A percentile compares a stretch with the other conserved stretches of the same genome.
Evolutionary conservation across 2,329 filamentous ascomycete genomes (phyloP).

Genomic region (Pezicula neosporulosa): DNA sequence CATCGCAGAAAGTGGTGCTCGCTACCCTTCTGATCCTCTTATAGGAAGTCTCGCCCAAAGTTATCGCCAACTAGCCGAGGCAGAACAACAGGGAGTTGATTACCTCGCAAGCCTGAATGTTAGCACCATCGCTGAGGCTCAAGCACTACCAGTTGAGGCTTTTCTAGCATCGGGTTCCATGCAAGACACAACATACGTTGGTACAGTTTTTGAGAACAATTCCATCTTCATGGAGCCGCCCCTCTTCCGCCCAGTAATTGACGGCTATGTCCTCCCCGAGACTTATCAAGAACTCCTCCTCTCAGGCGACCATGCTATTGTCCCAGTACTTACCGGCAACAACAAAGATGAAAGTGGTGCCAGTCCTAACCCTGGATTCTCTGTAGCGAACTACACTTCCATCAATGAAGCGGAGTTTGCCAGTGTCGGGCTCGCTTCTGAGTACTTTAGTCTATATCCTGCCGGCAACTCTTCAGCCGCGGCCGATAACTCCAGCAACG

Average conservation of each 20-base stretch:
- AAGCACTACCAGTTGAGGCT: constrained; percentile 12
- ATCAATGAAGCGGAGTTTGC: not conserved
- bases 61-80: constrained; percentile 19
- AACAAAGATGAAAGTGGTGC: constrained; percentile 25
- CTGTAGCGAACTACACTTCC: constrained; percentile 2
- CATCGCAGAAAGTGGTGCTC: constrained; percentile 30
- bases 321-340: constrained; percentile 28
- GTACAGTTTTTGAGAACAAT: constrained; percentile 21
- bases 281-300: constrained; percentile 18
- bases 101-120: constrained; percentile 18
- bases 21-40: constrained; percentile 25
- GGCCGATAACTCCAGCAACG: constrained; percentile 19
- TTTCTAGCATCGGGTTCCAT: constrained; percentile 12
- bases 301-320: constrained; percentile 16
- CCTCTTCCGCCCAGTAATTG: constrained; percentile 25
- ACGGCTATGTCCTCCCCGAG: constrained; percentile 26
- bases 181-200: constrained; percentile 19
- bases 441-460: constrained; percentile 9
- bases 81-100: constrained; percentile 13
- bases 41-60: constrained; percentile 24
- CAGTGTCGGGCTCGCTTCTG: not conserved
- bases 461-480: constrained; percentile 2
- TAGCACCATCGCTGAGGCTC: constrained; percentile 17
- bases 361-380: constrained; percentile 2
- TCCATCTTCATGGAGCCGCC: constrained; percentile 18